Conservation (phyloP, 768 basidiomycete species). For the Macrolepiota fuliginosa region DNA sequence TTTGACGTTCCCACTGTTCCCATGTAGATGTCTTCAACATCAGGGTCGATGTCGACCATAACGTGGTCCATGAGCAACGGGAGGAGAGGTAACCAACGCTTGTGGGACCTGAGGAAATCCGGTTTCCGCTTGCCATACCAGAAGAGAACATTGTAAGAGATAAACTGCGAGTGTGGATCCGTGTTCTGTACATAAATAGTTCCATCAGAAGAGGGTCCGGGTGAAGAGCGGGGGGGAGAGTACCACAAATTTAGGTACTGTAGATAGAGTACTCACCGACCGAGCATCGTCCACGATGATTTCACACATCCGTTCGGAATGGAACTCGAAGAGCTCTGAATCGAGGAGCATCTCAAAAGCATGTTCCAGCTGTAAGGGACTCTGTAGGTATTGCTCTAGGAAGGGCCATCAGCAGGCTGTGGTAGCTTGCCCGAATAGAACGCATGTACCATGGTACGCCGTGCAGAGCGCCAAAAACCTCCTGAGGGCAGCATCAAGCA, state of each 20-base stretch:
- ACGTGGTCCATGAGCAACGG: slow-evolving; percentile 86
- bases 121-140: slow-evolving; percentile 68
- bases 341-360: slow-evolving; percentile 74
- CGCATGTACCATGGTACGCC: slow-evolving; percentile 76
- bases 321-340: slow-evolving; percentile 86
- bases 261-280: slow-evolving; percentile 43
- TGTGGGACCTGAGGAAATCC: slow-evolving; percentile 73
- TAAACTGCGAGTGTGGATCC: slow-evolving; percentile 80
- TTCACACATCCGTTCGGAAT: slow-evolving; percentile 90
- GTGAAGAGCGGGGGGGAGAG: slow-evolving; percentile 12
- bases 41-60: slow-evolving; percentile 76
- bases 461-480: slow-evolving; percentile 79
- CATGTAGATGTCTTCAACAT: slow-evolving; percentile 60
- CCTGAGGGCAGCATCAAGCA: slow-evolving; percentile 76
- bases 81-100: slow-evolving; percentile 80
- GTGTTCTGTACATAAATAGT: slow-evolving; percentile 52
- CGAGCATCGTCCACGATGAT: slow-evolving; percentile 68
- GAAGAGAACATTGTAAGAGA: slow-evolving; percentile 76
- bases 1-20: slow-evolving; percentile 38
- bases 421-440: slow-evolving; percentile 1
- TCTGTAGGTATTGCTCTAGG: slow-evolving; percentile 80
- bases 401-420: slow-evolving; percentile 13
- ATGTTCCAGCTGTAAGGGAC: slow-evolving; percentile 79
- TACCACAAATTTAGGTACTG: neutral
- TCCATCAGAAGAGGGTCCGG: neutral